A percentile compares a stretch with the other conserved stretches of the same genome.
Evolutionary conservation across 1,284 basidiomycete species (phyloP).

Genomic region (Cryptococcus amylolentus): DNA sequence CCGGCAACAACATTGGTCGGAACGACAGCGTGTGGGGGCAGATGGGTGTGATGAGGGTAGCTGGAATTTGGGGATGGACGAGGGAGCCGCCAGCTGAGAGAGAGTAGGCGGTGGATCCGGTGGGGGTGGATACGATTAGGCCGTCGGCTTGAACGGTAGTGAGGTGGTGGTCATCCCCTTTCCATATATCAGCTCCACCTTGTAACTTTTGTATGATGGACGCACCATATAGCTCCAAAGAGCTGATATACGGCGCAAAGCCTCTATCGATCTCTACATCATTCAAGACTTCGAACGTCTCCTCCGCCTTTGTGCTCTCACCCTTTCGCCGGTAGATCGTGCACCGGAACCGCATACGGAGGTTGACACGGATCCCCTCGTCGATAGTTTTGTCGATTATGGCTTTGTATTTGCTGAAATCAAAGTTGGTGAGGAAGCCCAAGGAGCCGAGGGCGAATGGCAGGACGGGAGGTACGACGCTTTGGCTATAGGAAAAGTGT

Average conservation of each 20-base stretch:
- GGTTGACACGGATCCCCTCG: conserved; percentile 93
- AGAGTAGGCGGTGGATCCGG: conserved; percentile 98
- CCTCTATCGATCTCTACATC: conserved; percentile 99
- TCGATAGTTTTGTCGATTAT: conserved; percentile 89
- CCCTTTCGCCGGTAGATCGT: conserved; percentile 99
- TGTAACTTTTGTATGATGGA: neutral
- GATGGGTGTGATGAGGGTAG: conserved; percentile 93
- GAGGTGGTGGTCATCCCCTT: conserved; percentile 97
- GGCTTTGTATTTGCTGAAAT: conserved; percentile 79
- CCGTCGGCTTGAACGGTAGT: conserved; percentile 99
- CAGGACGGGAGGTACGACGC: conserved; percentile 94
- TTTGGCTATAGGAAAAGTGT: conserved; percentile 56
- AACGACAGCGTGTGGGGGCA: conserved; percentile 99
- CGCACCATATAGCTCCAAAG: conserved; percentile 92
- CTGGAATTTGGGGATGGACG: conserved; percentile 96
- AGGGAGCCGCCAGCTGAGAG: conserved; percentile 96
- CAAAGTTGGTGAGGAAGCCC: conserved; percentile 97
- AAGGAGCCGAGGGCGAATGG: conserved; percentile 98
- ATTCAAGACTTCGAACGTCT: conserved; percentile 97
- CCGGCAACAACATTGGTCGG: conserved; percentile 95
- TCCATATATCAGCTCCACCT: neutral
- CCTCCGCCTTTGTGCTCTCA: conserved; percentile 88
- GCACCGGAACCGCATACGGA: conserved; percentile 98
- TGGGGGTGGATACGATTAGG: conserved; percentile 91
- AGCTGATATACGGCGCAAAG: conserved; percentile 94